phyloP scores from a whole-genome alignment of 2,329 filamentous ascomycete genomes.

The Huntiella savannae region DNA sequence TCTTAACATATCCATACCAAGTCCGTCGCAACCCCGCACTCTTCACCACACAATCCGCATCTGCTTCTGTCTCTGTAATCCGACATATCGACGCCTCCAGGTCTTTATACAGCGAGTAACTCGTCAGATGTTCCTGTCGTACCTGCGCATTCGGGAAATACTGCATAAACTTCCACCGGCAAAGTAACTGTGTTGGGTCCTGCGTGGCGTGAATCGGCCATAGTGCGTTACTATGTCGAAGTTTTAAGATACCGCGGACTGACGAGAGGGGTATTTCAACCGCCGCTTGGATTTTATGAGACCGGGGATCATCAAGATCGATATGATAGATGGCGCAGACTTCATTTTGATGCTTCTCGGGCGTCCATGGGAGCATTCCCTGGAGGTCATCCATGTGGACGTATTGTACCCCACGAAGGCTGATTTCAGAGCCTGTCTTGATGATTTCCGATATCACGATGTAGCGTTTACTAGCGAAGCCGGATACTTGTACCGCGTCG shows the following conservation, averaged over 20 bases:
- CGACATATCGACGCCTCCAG: constrained; percentile 21
- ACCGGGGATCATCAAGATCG: constrained; percentile 19
- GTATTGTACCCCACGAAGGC: constrained; percentile 22
- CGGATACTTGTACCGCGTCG: constrained; percentile 6
- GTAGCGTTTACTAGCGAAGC: constrained; percentile 10
- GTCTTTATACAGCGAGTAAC: constrained; percentile 14
- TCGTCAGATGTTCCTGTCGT: constrained; percentile 9
- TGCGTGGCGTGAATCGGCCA: constrained; percentile 23
- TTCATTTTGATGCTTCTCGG: constrained; percentile 21
- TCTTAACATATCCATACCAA: constrained; percentile 16
- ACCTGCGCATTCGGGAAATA: constrained; percentile 14
- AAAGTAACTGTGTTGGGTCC: constrained; percentile 24
- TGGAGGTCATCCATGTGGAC: constrained; percentile 19
- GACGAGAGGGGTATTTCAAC: constrained; percentile 23
- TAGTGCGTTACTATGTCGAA: constrained; percentile 36
- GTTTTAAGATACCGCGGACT: constrained; percentile 22
- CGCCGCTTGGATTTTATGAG: constrained; percentile 19
- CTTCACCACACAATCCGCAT: constrained; percentile 15
- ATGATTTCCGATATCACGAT: constrained; percentile 22
- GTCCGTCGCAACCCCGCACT: constrained; percentile 17
- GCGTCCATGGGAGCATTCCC: constrained; percentile 19
- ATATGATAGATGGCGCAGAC: constrained; percentile 25
- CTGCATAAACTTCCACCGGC: constrained; percentile 29
- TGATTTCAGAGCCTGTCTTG: constrained; percentile 12
- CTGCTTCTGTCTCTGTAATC: constrained; percentile 18